Percentiles rank a stretch among this genome's conserved stretches.
These are phyloP conservation scores for Stylonectria norvegica DNA, from an alignment of 2,329 filamentous ascomycete genomes.

Conservation along the genomic window DNA sequence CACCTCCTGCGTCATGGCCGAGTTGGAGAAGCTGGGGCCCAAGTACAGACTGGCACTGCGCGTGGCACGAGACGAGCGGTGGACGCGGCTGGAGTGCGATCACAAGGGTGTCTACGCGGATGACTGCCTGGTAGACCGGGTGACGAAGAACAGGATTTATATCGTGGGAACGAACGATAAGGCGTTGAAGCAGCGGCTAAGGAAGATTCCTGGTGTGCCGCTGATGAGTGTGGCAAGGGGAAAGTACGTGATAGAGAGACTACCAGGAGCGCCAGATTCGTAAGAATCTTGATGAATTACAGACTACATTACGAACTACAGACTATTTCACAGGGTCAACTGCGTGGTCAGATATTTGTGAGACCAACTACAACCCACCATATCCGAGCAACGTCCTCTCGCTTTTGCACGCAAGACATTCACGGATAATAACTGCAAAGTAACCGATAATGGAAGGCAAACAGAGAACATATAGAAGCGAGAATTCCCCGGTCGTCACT, in stretches of 20 bases:
- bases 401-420: too few species aligned
- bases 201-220: slow-evolving; percentile 67
- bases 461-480: too few species aligned
- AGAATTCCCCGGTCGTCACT: too few species aligned
- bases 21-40: slow-evolving; percentile 82
- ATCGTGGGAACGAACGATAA: slow-evolving; percentile 76
- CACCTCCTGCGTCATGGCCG: slow-evolving; percentile 72
- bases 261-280: slow-evolving; percentile 75
- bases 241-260: slow-evolving; percentile 90
- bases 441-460: too few species aligned
- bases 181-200: slow-evolving; percentile 75
- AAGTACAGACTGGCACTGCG: slow-evolving; percentile 84
- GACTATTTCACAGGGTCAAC: too few species aligned
- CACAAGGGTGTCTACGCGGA: slow-evolving; percentile 83
- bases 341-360: too few species aligned
- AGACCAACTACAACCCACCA: too few species aligned
- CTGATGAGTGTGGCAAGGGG: slow-evolving; percentile 79
- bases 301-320: too few species aligned
- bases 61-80: slow-evolving; percentile 86
- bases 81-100: slow-evolving; percentile 80
- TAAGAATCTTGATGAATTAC: slow-evolving; percentile 13
- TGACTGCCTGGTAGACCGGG: slow-evolving; percentile 76
- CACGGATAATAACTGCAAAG: too few species aligned
- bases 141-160: slow-evolving; percentile 72
- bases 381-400: too few species aligned